Evolutionary conservation across 345 rosid species (phyloP).

Genomic region (Raphanus raphanistrum): DNA sequence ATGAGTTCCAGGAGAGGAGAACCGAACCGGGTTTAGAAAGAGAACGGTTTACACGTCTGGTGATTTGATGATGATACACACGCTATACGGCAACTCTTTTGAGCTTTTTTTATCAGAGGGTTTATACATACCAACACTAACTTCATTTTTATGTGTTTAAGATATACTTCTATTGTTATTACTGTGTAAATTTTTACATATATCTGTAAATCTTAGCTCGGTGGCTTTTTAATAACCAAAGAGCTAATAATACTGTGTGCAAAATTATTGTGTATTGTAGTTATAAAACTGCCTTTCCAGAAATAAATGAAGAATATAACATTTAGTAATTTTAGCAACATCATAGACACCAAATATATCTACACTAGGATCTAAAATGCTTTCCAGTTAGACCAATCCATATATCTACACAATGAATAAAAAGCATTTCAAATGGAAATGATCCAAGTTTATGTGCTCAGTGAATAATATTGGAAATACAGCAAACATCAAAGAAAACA

Average conservation of each 20-base stretch:
- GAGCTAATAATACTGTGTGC: constrained; percentile 4
- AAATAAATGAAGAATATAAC: neutral
- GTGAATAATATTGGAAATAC: neutral
- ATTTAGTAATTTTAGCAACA: neutral
- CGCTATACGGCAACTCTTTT: constrained; percentile 4
- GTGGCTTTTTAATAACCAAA: constrained; percentile 28
- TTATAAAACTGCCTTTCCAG: neutral
- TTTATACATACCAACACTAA: neutral
- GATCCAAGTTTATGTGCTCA: neutral
- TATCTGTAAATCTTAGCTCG: constrained; percentile 19
- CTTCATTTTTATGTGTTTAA: constrained; percentile 10
- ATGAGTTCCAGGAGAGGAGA: constrained; percentile 59
- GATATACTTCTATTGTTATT: neutral
- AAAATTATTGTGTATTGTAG: neutral
- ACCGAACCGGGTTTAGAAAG: constrained; percentile 45
- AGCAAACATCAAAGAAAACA: neutral
- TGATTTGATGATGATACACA: constrained; percentile 21
- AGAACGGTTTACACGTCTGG: constrained; percentile 61
- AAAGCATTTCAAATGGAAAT: neutral
- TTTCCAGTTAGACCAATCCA: neutral
- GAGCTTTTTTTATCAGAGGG: constrained; percentile 18
- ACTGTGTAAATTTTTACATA: constrained; percentile 5
- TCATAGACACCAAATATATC: neutral
- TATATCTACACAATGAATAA: neutral
- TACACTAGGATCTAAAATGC: neutral